Evolutionary conservation across 352 stramenopile species (phyloP).

Genomic region (Pythium apleroticum): DNA sequence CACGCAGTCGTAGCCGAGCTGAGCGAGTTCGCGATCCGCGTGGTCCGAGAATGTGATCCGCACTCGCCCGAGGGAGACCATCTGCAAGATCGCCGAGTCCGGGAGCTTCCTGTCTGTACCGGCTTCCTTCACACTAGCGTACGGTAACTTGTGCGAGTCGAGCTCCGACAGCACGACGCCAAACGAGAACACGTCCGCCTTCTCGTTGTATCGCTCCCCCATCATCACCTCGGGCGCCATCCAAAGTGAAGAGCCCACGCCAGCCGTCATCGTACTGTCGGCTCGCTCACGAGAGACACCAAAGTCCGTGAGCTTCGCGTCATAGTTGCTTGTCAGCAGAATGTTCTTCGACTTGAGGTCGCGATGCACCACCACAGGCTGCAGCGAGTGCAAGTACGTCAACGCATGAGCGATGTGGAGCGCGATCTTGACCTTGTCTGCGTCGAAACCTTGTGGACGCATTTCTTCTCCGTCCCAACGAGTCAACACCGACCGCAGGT

Average conservation of each 20-base stretch:
- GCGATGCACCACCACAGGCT: background rate
- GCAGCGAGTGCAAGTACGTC: background rate
- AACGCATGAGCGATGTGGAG: background rate
- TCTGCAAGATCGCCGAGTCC: background rate
- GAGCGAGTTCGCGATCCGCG: background rate
- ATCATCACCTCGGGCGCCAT: background rate
- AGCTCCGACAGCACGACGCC: background rate
- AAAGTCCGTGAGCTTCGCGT: background rate
- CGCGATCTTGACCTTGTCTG: background rate
- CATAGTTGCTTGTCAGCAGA: background rate
- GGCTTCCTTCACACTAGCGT: background rate
- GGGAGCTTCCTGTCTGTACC: background rate
- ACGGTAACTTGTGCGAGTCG: background rate
- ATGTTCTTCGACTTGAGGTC: background rate
- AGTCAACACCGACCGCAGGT: background rate
- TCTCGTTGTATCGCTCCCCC: background rate
- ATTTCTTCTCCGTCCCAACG: background rate
- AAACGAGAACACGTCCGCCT: background rate
- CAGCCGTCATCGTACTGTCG: background rate
- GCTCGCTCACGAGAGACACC: background rate
- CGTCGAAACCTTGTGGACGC: background rate
- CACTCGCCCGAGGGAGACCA: background rate
- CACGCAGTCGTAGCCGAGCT: background rate
- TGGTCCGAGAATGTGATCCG: background rate
- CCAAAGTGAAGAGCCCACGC: background rate